phyloP scores from a whole-genome alignment of 2,329 filamentous ascomycete genomes.

The Colletotrichum cordylinicola region DNA sequence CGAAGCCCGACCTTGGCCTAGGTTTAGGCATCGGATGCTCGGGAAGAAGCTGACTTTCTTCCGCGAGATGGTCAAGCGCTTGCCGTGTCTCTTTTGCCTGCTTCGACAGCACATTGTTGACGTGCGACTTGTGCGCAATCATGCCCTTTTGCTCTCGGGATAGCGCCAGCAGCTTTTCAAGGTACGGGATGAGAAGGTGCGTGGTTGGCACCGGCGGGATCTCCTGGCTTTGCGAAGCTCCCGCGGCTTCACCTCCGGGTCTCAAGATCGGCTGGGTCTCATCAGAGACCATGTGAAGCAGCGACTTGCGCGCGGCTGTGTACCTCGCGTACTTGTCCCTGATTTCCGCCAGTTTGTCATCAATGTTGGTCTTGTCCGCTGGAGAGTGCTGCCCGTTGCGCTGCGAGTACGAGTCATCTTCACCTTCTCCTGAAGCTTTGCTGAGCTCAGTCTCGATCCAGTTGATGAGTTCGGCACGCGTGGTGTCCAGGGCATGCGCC shows the following conservation, averaged over 20 bases:
- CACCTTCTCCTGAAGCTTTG: slow-evolving; percentile 48
- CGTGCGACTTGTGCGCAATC: slow-evolving; percentile 64
- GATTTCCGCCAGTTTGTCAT: slow-evolving; percentile 50
- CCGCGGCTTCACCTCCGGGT: background rate
- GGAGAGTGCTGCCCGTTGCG: slow-evolving; percentile 25
- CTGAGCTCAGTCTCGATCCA: slow-evolving; percentile 70
- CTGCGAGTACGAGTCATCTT: slow-evolving; percentile 23
- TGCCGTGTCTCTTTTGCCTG: slow-evolving; percentile 57
- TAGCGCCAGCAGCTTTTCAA: slow-evolving; percentile 57
- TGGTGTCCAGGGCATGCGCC: slow-evolving; percentile 58
- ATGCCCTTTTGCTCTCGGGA: slow-evolving; percentile 62
- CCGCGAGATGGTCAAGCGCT: slow-evolving; percentile 57
- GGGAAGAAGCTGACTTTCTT: slow-evolving; percentile 68
- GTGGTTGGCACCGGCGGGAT: slow-evolving; percentile 29
- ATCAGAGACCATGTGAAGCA: slow-evolving; percentile 48
- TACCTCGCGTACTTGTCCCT: slow-evolving; percentile 62
- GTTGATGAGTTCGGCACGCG: slow-evolving; percentile 64
- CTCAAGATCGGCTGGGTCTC: slow-evolving; percentile 31
- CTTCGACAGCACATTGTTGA: slow-evolving; percentile 54
- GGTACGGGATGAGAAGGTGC: slow-evolving; percentile 61
- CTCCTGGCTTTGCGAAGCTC: slow-evolving; percentile 16
- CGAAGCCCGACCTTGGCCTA: slow-evolving; percentile 45
- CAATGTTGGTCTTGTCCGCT: slow-evolving; percentile 33
- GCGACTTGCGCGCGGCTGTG: slow-evolving; percentile 50
- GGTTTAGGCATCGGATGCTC: slow-evolving; percentile 50